Percentiles rank a stretch among this genome's conserved stretches.
phyloP scores from a whole-genome alignment of 441 rosid species.

The Kokia cookei region DNA sequence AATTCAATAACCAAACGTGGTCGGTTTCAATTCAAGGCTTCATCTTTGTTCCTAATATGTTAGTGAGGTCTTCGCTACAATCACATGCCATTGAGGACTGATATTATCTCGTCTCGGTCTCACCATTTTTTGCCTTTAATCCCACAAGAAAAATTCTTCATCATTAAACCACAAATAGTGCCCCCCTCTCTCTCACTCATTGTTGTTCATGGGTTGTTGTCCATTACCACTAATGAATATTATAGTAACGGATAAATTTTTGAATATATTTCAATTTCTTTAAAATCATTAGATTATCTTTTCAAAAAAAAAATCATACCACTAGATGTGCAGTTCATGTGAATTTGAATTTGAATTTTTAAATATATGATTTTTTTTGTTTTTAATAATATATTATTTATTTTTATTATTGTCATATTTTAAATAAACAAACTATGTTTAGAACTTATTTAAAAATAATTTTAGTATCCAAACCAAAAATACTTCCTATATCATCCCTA shows the following conservation, averaged over 20 bases:
- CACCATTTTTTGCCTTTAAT: constrained; percentile 97
- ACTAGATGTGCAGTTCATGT: not conserved
- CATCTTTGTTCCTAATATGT: constrained; percentile 68
- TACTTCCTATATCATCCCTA: not conserved
- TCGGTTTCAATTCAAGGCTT: constrained; percentile 41
- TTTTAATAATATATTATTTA: not conserved
- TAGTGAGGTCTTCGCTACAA: constrained; percentile 77
- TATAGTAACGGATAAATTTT: constrained; percentile 7
- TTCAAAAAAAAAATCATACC: not conserved
- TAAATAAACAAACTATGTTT: not conserved
- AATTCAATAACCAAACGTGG: constrained; percentile 71
- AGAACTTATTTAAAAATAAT: not conserved
- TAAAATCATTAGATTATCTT: constrained; percentile 5
- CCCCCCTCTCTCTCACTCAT: not conserved
- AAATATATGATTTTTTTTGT: not conserved
- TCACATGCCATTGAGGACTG: constrained; percentile 65
- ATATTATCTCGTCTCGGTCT: constrained; percentile 69
- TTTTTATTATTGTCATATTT: not conserved
- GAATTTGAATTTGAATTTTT: not conserved
- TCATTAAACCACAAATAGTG: not conserved
- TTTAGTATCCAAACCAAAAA: constrained; percentile 21
- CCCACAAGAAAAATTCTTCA: constrained; percentile 58
- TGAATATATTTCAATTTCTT: constrained; percentile 16
- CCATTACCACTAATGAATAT: not conserved
- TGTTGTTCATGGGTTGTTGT: not conserved